A percentile compares a stretch with the other conserved stretches of the same genome.
Evolutionary conservation across 257 asterid genomes (phyloP).

Genomic region (Dorcoceras hygrometricum): DNA sequence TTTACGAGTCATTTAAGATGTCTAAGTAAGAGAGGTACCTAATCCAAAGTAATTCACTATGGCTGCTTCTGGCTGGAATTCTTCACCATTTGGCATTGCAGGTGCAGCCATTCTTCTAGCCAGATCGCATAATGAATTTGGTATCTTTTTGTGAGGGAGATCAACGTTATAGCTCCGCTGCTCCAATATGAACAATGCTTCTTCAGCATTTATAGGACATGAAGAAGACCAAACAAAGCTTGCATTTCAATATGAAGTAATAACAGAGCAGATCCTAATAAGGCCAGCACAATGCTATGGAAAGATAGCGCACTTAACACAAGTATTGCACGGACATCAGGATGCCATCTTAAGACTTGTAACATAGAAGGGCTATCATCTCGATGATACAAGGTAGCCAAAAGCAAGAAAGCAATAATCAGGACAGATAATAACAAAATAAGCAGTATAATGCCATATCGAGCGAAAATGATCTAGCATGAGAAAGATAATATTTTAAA

Average conservation of each 20-base stretch:
- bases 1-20: neutral
- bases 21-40: conserved; percentile 39
- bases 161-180: conserved; percentile 78
- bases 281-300: neutral
- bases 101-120: conserved; percentile 78
- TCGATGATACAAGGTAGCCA: neutral
- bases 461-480: neutral
- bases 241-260: neutral
- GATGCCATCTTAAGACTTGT: neutral
- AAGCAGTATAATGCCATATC: neutral
- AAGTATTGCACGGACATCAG: conserved; percentile 2
- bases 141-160: conserved; percentile 84
- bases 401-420: neutral
- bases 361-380: neutral
- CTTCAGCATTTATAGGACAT: conserved; percentile 20
- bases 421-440: neutral
- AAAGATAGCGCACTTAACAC: neutral
- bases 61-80: conserved; percentile 91
- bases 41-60: conserved; percentile 84
- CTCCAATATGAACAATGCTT: conserved; percentile 24
- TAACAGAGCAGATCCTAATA: neutral
- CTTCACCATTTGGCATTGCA: conserved; percentile 70
- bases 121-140: conserved; percentile 63
- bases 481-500: no score
- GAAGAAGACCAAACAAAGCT: neutral